These are phyloP conservation scores for Bacterosira constricta DNA, from an alignment of 108 stramenopile species.

Conservation along the genomic window DNA sequence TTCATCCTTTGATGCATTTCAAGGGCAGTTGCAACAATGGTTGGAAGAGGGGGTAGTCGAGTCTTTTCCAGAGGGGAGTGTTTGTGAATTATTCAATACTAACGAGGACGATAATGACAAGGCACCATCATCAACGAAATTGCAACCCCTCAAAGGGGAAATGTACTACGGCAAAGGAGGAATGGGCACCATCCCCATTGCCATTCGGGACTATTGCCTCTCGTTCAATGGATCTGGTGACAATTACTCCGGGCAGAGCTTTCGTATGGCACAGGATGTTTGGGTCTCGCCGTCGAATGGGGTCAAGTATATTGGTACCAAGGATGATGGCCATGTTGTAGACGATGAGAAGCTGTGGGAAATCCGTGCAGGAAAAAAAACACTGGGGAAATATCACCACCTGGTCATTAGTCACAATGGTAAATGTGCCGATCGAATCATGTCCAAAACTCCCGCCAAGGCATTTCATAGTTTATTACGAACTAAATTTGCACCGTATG, in stretches of 20 bases:
- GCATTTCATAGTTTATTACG: constrained; percentile 64
- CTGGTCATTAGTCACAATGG: constrained; percentile 89
- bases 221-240: constrained; percentile 19
- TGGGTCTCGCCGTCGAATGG: constrained; percentile 88
- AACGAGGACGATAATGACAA: background rate
- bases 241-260: constrained; percentile 3
- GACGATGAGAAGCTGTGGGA: constrained; percentile 48
- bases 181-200: constrained; percentile 59
- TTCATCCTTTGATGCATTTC: constrained; percentile 41
- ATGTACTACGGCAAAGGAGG: constrained; percentile 70
- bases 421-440: constrained; percentile 90
- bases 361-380: constrained; percentile 55
- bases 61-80: constrained; percentile 48
- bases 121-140: background rate
- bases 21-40: constrained; percentile 73
- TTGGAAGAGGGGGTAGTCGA: constrained; percentile 48
- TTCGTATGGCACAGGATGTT: constrained; percentile 67
- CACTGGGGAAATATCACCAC: constrained; percentile 65
- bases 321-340: background rate
- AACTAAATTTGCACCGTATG: constrained; percentile 71
- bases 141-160: constrained; percentile 19
- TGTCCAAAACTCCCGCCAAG: constrained; percentile 80
- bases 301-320: constrained; percentile 52
- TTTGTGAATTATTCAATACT: constrained; percentile 40
- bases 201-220: constrained; percentile 42